Percentiles rank a stretch among this genome's conserved stretches.
These are phyloP conservation scores for Trichosporon inkin DNA, from an alignment of 1,284 basidiomycete genomes.

Conservation along the genomic window DNA sequence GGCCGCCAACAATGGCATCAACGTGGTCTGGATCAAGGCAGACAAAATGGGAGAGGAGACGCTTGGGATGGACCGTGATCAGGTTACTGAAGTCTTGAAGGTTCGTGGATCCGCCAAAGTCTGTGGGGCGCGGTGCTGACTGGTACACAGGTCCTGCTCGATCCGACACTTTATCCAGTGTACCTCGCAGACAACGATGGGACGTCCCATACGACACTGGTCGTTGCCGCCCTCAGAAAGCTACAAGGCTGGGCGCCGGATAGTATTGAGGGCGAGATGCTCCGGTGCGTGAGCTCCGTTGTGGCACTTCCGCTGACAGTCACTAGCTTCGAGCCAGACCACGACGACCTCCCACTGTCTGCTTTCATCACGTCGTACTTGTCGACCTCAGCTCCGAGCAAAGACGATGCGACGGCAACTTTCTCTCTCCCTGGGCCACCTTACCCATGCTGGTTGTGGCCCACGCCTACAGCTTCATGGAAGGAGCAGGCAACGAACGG, in stretches of 20 bases:
- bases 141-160: constrained; percentile 40
- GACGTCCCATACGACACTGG: constrained; percentile 44
- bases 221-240: constrained; percentile 44
- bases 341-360: constrained; percentile 41
- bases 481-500: neutral
- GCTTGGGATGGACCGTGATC: constrained; percentile 40
- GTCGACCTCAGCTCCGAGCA: constrained; percentile 17
- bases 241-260: constrained; percentile 46
- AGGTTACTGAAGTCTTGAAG: constrained; percentile 42
- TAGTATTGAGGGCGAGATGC: constrained; percentile 41
- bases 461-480: constrained; percentile 11
- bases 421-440: constrained; percentile 36
- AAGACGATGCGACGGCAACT: constrained; percentile 23
- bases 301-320: constrained; percentile 3
- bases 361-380: constrained; percentile 41
- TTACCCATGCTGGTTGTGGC: constrained; percentile 47
- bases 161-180: constrained; percentile 38
- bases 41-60: constrained; percentile 44
- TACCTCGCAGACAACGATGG: constrained; percentile 46
- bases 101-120: constrained; percentile 23
- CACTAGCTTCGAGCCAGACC: constrained; percentile 40
- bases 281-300: constrained; percentile 27
- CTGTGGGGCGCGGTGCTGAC: no score
- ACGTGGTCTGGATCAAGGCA: constrained; percentile 40
- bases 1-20: constrained; percentile 28